These are phyloP conservation scores for Punica granatum DNA, from an alignment of 345 rosid genomes.

Conservation along the genomic window DNA sequence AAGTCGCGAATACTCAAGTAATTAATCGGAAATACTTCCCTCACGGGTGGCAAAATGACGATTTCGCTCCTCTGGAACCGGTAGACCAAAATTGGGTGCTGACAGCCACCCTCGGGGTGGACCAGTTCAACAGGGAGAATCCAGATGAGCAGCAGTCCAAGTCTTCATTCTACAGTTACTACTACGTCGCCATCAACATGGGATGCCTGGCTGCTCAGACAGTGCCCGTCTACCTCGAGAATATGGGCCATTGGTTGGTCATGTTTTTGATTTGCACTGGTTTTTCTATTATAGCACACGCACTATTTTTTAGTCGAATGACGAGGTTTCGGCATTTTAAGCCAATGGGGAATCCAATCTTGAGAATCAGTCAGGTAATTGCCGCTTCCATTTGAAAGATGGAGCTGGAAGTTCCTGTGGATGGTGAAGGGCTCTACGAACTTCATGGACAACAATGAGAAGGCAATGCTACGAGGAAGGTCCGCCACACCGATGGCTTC, in stretches of 20 bases:
- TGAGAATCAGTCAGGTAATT: slow-evolving; percentile 11
- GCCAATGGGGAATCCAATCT: neutral
- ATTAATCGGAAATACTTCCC: too few species aligned
- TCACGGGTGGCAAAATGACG: too few species aligned
- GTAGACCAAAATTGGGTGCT: too few species aligned
- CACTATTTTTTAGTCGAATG: slow-evolving; percentile 1
- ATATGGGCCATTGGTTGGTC: slow-evolving; percentile 25
- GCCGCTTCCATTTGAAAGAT: slow-evolving; percentile 1
- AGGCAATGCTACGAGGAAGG: neutral
- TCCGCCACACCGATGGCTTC: slow-evolving; percentile 2
- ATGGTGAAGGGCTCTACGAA: neutral
- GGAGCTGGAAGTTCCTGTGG: neutral
- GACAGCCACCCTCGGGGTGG: slow-evolving; percentile 16
- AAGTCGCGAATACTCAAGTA: too few species aligned
- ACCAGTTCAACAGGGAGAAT: slow-evolving; percentile 38
- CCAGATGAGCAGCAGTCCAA: slow-evolving; percentile 24
- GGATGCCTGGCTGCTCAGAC: slow-evolving; percentile 36
- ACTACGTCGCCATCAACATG: slow-evolving; percentile 26
- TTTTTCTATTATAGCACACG: neutral
- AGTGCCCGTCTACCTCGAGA: slow-evolving; percentile 24
- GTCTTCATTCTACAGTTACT: slow-evolving; percentile 30
- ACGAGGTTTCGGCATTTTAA: slow-evolving; percentile 1
- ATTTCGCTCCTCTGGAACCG: too few species aligned
- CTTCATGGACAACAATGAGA: neutral
- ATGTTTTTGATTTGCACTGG: slow-evolving; percentile 27